Evolutionary conservation across 1,284 basidiomycete genomes (phyloP).

Genomic region (Farysia itapuensis): DNA sequence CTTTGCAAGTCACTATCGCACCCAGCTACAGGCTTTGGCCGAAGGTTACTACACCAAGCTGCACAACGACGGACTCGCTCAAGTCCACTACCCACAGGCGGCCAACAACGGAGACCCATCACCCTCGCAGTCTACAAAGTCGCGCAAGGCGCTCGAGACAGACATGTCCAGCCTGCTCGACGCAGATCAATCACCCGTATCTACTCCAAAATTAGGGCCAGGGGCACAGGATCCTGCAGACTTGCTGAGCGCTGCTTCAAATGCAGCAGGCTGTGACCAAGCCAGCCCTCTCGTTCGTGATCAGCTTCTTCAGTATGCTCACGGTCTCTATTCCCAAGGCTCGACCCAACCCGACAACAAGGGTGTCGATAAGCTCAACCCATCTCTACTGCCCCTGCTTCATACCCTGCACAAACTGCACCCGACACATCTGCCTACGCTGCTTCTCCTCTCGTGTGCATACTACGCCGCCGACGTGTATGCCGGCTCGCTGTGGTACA

Average conservation of each 20-base stretch:
- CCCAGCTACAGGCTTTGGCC: slow-evolving; percentile 48
- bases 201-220: slow-evolving; percentile 12
- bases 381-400: slow-evolving; percentile 50
- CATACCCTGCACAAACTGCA: slow-evolving; percentile 53
- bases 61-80: slow-evolving; percentile 37
- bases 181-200: slow-evolving; percentile 13
- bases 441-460: slow-evolving; percentile 54
- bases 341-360: slow-evolving; percentile 7
- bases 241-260: slow-evolving; percentile 43
- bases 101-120: neutral
- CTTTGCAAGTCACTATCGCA: slow-evolving; percentile 53
- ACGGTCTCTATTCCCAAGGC: slow-evolving; percentile 48
- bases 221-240: slow-evolving; percentile 48
- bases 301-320: slow-evolving; percentile 55
- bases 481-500: slow-evolving; percentile 59
- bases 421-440: slow-evolving; percentile 47
- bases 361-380: slow-evolving; percentile 41
- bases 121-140: neutral
- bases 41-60: slow-evolving; percentile 50
- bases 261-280: slow-evolving; percentile 36
- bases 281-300: slow-evolving; percentile 46
- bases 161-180: neutral
- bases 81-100: slow-evolving; percentile 17
- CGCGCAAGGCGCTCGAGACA: neutral
- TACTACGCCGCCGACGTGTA: slow-evolving; percentile 52